A percentile compares a stretch with the other conserved stretches of the same genome.
Evolutionary conservation across 2,329 filamentous ascomycete genomes (phyloP).

Genomic region (Fusarium pininemorale): DNA sequence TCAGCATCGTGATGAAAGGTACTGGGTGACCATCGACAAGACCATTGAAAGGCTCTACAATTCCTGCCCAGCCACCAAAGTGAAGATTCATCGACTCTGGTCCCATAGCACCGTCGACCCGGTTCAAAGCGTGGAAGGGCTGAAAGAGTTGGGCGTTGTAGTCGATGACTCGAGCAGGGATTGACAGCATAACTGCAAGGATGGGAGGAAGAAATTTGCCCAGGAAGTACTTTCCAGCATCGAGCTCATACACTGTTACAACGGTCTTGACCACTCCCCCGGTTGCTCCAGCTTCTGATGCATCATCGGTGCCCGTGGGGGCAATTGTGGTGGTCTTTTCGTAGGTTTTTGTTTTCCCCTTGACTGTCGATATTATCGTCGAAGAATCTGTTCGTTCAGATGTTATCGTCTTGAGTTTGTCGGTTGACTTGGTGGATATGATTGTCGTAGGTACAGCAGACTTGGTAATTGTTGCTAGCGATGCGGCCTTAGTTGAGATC

Average conservation of each 20-base stretch:
- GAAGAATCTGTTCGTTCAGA: slow-evolving; percentile 30
- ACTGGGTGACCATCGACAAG: slow-evolving; percentile 45
- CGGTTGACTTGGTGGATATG: slow-evolving; percentile 11
- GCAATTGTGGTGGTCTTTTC: slow-evolving; percentile 21
- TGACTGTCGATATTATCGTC: slow-evolving; percentile 30
- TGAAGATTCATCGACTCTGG: slow-evolving; percentile 55
- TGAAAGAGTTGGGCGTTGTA: slow-evolving; percentile 55
- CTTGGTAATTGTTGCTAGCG: slow-evolving; percentile 20
- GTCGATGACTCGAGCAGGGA: slow-evolving; percentile 56
- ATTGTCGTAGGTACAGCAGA: slow-evolving; percentile 28
- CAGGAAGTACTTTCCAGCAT: slow-evolving; percentile 48
- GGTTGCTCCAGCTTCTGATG: slow-evolving; percentile 1
- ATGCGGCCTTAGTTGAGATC: slow-evolving; percentile 21
- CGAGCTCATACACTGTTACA: slow-evolving; percentile 30
- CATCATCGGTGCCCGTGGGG: slow-evolving; percentile 20
- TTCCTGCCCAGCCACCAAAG: slow-evolving; percentile 50
- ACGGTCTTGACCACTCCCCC: slow-evolving; percentile 16
- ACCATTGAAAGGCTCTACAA: slow-evolving; percentile 48
- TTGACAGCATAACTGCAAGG: slow-evolving; percentile 51
- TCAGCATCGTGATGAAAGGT: slow-evolving; percentile 39
- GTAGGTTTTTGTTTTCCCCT: slow-evolving; percentile 32
- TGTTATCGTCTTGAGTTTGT: slow-evolving; percentile 30
- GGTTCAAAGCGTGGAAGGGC: slow-evolving; percentile 57
- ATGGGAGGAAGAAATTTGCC: slow-evolving; percentile 56
- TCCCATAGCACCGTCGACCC: slow-evolving; percentile 50